Conservation (phyloP, 2,329 filamentous ascomycete species). For the Juglanconis sp. region DNA sequence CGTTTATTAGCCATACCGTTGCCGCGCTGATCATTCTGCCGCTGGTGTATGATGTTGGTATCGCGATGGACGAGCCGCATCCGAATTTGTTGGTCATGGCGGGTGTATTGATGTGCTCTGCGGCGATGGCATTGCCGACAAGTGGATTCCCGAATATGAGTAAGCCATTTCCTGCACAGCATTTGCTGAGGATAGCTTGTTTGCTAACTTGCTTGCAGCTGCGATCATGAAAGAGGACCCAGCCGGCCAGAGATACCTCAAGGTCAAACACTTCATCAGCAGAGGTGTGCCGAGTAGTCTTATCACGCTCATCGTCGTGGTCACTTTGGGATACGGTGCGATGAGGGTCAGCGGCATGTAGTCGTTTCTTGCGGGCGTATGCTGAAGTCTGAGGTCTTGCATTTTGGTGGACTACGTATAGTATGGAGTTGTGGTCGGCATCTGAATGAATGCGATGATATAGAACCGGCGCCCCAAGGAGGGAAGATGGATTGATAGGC, state of each 20-base stretch:
- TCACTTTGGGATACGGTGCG: constrained; percentile 85
- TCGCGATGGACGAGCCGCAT: constrained; percentile 81
- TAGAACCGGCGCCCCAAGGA: neutral
- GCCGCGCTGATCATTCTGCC: constrained; percentile 93
- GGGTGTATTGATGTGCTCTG: constrained; percentile 90
- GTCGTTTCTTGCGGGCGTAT: neutral
- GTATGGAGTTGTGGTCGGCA: neutral
- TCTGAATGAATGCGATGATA: neutral
- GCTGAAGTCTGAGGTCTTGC: neutral
- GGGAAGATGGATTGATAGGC: neutral
- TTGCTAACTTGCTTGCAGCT: constrained; percentile 47
- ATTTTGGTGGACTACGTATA: neutral
- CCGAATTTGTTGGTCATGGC: constrained; percentile 96
- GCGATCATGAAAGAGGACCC: constrained; percentile 99
- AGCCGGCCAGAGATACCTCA: constrained; percentile 85
- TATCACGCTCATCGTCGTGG: constrained; percentile 74
- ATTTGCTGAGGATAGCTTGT: neutral
- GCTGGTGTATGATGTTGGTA: constrained; percentile 81
- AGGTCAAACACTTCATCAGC: constrained; percentile 91
- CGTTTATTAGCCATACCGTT: constrained; percentile 96
- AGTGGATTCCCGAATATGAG: constrained; percentile 99
- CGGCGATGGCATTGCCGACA: constrained; percentile 95
- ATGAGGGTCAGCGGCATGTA: constrained; percentile 63
- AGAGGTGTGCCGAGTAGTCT: constrained; percentile 87
- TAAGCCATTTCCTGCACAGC: constrained; percentile 51